phyloP scores from a whole-genome alignment of 352 stramenopile species.

The Blastocystis sp. region DNA sequence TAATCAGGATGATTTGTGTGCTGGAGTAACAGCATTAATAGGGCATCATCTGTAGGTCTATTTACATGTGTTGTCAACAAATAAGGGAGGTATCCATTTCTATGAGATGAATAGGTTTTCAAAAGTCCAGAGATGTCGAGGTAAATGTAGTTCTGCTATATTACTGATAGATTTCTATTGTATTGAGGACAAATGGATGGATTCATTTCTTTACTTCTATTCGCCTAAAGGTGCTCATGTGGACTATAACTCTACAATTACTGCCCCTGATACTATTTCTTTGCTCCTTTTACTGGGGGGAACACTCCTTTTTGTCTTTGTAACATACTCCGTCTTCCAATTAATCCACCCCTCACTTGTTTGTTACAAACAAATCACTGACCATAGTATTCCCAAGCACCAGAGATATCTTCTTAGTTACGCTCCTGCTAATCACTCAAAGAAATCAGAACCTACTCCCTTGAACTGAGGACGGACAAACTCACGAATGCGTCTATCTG shows the following conservation, averaged over 20 bases:
- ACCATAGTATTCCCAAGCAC: conserved; percentile 62
- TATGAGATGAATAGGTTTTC: conserved; percentile 46
- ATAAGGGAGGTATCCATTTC: not conserved
- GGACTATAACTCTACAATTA: not conserved
- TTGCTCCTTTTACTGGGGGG: not conserved
- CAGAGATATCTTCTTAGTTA: conserved; percentile 53
- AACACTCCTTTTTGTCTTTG: not conserved
- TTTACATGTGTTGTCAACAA: conserved; percentile 13
- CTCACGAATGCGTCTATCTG: conserved; percentile 87
- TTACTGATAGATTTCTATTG: conserved; percentile 22
- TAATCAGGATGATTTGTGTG: conserved; percentile 1
- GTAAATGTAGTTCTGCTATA: not conserved
- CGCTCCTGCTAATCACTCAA: conserved; percentile 14
- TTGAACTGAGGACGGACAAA: conserved; percentile 66
- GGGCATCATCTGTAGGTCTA: not conserved
- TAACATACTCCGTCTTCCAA: not conserved
- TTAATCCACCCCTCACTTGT: not conserved
- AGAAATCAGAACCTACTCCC: not conserved
- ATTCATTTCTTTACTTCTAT: conserved; percentile 56
- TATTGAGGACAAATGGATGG: not conserved
- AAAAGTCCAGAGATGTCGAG: not conserved
- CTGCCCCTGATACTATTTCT: not conserved
- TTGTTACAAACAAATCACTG: not conserved
- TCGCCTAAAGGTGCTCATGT: conserved; percentile 1
- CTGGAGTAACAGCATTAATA: not conserved